Evolutionary conservation across 345 rosid genomes (phyloP).

Genomic region (Passiflora organensis): DNA sequence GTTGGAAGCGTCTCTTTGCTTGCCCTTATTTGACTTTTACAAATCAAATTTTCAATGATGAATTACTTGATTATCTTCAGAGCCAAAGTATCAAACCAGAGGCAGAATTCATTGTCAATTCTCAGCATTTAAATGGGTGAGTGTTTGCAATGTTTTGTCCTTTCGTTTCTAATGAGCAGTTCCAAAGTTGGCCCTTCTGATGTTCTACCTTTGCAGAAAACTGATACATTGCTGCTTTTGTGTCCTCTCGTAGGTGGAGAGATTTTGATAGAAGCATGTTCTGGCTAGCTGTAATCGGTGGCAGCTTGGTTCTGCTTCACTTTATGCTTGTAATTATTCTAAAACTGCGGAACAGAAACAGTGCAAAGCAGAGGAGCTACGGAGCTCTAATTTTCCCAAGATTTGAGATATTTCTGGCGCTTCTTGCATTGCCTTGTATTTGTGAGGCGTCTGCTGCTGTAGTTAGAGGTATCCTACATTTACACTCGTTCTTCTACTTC

Average conservation of each 20-base stretch:
- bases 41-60: no score
- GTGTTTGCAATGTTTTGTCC: constrained; percentile 13
- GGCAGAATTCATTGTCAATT: constrained; percentile 54
- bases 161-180: not conserved
- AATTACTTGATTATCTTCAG: constrained; percentile 36
- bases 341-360: constrained; percentile 39
- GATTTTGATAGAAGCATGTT: constrained; percentile 81
- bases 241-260: no score
- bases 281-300: constrained; percentile 72
- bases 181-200: not conserved
- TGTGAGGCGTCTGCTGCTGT: constrained; percentile 65
- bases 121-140: constrained; percentile 52
- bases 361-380: constrained; percentile 37
- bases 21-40: not conserved
- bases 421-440: constrained; percentile 69
- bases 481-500: not conserved
- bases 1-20: constrained; percentile 30
- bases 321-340: constrained; percentile 42
- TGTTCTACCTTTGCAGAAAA: constrained; percentile 25
- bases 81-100: constrained; percentile 56
- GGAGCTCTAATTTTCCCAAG: constrained; percentile 76
- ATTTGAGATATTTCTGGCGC: constrained; percentile 69
- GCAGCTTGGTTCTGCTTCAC: constrained; percentile 63
- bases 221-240: no score
- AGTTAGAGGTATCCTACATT: constrained; percentile 44